Evolutionary conservation across 208 protist genomes (phyloP), one percentile per base, ranked within the genome.

Genomic region (Acanthamoeba castellanii): DNA sequence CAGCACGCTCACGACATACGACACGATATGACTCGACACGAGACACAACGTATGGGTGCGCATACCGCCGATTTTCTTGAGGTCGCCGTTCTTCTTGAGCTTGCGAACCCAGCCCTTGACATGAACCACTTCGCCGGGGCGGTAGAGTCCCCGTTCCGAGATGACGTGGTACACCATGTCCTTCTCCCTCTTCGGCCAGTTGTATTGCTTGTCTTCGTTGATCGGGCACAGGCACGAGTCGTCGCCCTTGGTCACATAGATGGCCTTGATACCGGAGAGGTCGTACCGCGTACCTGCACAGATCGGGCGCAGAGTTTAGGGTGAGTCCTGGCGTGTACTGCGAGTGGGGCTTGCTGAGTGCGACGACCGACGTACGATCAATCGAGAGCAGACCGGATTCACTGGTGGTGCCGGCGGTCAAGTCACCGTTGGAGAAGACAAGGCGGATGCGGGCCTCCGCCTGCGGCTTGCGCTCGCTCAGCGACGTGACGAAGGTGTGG

Each of bases 61-160:
- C 18, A 14, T 84, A 84, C 74, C 74, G 13, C 14, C 20, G 55
- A 45, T 52, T 61, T 22, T 30, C 52, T 37, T 32, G 34, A 90
- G 47, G 22, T 90, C 50, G 47, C 82, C 82, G 32, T 59, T 45
- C 55, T 68, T 59, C 8, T 14, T 42, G 6, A 90, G 3, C 82
- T 90, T 90, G 25, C 82, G 82, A 18, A 90, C 55, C 82, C 82
- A 90, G 14, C 82, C 82, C 16, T 66, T 3, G 32, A 90, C 45
- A 4, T 9, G 3, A n/a, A 25, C 82, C 2, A 18, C 25, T 37
- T 90, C 82, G 27, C 82, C 82, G 25, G 82, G 82, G 3, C 50
- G 82, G 30, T 90, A 90, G 30, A 90, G 57, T 2, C 55, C 82
- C 11, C 82, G 82, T 25, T 90, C 82, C 20, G 47, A 47, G 5